A percentile compares a stretch with the other conserved stretches of the same genome.
These are phyloP conservation scores for Populus nigra DNA, from an alignment of 345 rosid species.

Conservation along the genomic window DNA sequence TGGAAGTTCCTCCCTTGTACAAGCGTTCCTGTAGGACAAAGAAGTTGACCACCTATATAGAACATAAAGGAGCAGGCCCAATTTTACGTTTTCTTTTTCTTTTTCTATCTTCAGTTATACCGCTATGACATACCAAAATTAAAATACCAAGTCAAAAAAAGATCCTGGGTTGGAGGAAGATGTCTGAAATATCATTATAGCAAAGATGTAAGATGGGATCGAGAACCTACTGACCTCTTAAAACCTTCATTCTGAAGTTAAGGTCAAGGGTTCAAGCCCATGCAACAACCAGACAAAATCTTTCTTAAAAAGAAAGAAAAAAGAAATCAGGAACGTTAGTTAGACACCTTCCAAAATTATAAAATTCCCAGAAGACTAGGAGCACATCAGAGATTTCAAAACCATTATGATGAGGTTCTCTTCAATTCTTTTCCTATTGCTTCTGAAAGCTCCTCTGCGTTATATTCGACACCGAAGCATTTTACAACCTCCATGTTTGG, in stretches of 20 bases:
- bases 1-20: background rate
- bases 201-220: too few species aligned
- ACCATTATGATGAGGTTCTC: constrained; percentile 5
- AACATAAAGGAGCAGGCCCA: too few species aligned
- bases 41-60: too few species aligned
- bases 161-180: too few species aligned
- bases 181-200: too few species aligned
- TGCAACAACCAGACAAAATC: background rate
- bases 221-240: background rate
- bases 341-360: background rate
- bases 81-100: too few species aligned
- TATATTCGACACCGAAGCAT: constrained; percentile 76
- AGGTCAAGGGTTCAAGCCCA: background rate
- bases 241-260: background rate
- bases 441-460: constrained; percentile 53
- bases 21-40: too few species aligned
- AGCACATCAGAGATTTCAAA: background rate
- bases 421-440: constrained; percentile 57
- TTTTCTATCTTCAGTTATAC: too few species aligned
- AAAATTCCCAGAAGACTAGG: background rate
- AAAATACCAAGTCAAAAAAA: too few species aligned
- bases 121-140: too few species aligned
- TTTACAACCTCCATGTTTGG: constrained; percentile 80
- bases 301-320: background rate
- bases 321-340: background rate